These are phyloP conservation scores for Starmerella apicola DNA, from an alignment of 805 yeast genomes.

Conservation along the genomic window DNA sequence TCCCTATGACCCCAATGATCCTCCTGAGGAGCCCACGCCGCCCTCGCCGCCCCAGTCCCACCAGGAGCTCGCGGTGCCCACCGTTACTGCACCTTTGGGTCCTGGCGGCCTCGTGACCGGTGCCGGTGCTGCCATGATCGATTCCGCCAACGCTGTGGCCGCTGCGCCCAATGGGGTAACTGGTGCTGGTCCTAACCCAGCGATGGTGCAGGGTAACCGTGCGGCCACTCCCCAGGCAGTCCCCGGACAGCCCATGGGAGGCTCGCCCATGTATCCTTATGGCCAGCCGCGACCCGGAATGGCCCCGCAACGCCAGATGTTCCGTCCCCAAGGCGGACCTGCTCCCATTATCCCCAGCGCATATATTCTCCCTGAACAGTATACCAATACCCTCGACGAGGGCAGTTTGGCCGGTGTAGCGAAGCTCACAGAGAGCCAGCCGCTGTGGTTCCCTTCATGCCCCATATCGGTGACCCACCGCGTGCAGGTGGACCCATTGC, in stretches of 20 bases:
- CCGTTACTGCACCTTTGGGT: too few species aligned
- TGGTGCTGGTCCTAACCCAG: background rate
- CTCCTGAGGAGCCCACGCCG: conserved; percentile 54
- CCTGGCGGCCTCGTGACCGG: background rate
- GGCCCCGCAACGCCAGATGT: background rate
- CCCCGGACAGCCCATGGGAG: too few species aligned
- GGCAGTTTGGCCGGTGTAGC: conserved; percentile 15
- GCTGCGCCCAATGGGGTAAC: background rate
- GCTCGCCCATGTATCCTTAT: background rate
- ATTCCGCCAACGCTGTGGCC: background rate
- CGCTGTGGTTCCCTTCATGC: conserved; percentile 23
- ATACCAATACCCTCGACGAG: conserved; percentile 14
- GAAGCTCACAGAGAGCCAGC: conserved; percentile 21
- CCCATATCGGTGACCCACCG: conserved; percentile 22
- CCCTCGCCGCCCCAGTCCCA: conserved; percentile 22
- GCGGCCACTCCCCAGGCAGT: background rate
- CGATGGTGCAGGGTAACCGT: too few species aligned
- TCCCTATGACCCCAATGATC: conserved; percentile 65
- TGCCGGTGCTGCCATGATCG: background rate
- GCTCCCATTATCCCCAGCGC: conserved; percentile 22
- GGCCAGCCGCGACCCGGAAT: background rate
- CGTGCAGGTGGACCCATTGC: conserved; percentile 19
- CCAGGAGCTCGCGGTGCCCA: background rate
- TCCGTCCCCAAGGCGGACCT: conserved; percentile 2
- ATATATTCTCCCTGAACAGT: conserved; percentile 21